Conservation (phyloP, 306 rosid species). For the Vigna reflexopilosa region DNA sequence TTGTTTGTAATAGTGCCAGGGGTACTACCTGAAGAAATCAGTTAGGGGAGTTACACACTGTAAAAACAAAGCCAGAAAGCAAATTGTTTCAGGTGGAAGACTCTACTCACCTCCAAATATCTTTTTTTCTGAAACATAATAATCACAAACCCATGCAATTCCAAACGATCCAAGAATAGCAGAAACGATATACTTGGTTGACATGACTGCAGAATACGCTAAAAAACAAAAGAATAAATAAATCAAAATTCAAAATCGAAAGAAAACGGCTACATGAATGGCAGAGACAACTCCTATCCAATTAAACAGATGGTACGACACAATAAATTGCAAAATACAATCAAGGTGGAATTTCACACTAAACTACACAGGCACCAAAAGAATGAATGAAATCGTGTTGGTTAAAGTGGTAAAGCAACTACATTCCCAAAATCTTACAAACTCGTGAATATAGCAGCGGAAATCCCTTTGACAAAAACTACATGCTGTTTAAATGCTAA, state of each 20-base stretch:
- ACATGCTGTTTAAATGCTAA: not conserved
- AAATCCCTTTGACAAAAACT: conserved; percentile 11
- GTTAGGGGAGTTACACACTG: conserved; percentile 32
- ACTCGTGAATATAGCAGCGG: not conserved
- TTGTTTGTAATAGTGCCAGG: conserved; percentile 67
- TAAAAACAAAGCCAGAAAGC: conserved; percentile 6
- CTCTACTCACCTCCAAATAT: conserved; percentile 73
- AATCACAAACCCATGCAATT: conserved; percentile 59
- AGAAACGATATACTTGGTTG: conserved; percentile 56
- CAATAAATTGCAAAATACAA: not conserved
- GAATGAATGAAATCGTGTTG: not conserved
- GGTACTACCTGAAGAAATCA: conserved; percentile 66
- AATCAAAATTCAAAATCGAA: conserved; percentile 9
- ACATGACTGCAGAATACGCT: conserved; percentile 59
- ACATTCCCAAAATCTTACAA: conserved; percentile 19
- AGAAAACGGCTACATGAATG: conserved; percentile 1
- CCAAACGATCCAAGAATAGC: conserved; percentile 61
- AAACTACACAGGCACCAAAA: conserved; percentile 9
- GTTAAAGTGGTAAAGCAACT: not conserved
- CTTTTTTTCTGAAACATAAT: conserved; percentile 64
- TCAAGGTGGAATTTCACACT: not conserved
- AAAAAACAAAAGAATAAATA: conserved; percentile 26
- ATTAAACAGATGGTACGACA: not conserved
- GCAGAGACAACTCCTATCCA: not conserved
- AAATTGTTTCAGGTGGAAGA: conserved; percentile 1